Evolutionary conservation across 2,329 filamentous ascomycete genomes (phyloP).

Genomic region (Apiospora phragmitis): DNA sequence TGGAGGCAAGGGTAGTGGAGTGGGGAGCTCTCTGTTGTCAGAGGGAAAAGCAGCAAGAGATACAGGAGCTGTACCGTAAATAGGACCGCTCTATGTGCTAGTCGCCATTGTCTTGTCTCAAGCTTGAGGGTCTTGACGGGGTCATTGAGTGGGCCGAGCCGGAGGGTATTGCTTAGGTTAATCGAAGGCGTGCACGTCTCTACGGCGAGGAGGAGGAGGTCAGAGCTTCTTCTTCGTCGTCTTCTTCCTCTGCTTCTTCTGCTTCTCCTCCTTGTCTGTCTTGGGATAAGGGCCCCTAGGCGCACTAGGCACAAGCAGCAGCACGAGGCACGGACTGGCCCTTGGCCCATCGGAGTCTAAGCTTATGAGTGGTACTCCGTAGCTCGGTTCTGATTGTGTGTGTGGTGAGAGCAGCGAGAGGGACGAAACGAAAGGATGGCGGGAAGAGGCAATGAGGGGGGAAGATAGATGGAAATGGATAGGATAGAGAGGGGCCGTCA

Average conservation of each 20-base stretch:
- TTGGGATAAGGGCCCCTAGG: background rate
- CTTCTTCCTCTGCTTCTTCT: background rate
- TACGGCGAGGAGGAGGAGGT: background rate
- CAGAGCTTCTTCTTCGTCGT: background rate
- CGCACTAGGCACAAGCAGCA: background rate
- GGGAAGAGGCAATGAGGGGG: background rate
- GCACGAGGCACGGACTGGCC: conserved; percentile 2
- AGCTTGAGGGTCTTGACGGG: conserved; percentile 8
- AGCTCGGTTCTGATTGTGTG: background rate
- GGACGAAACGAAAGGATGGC: background rate
- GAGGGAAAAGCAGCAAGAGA: conserved; percentile 3
- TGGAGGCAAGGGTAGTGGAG: background rate
- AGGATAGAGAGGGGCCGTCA: conserved; percentile 1
- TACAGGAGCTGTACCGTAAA: conserved; percentile 5
- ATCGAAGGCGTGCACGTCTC: background rate
- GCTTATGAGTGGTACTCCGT: background rate
- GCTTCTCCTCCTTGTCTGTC: background rate
- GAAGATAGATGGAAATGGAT: background rate
- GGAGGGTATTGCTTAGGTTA: conserved; percentile 3
- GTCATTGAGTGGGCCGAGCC: conserved; percentile 7
- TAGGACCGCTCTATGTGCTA: conserved; percentile 6
- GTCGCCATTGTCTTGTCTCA: conserved; percentile 7
- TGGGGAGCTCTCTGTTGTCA: conserved; percentile 1
- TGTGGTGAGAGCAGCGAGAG: background rate
- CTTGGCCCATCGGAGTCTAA: conserved; percentile 5